These are phyloP conservation scores for Termitomyces sp. DNA, from an alignment of 1,284 basidiomycete species.

Conservation along the genomic window DNA sequence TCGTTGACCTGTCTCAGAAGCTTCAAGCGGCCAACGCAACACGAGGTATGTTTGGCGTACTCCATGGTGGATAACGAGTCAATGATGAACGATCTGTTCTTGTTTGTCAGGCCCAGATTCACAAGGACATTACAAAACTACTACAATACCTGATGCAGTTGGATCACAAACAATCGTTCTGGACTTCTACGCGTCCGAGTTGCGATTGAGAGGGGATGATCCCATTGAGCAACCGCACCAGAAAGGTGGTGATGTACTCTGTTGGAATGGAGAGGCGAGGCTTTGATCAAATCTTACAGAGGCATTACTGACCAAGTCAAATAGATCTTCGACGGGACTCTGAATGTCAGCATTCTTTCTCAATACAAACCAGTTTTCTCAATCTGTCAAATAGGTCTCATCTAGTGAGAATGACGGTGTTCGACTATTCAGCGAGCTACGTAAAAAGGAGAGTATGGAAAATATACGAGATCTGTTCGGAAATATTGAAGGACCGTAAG, in stretches of 20 bases:
- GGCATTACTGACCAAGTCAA: neutral
- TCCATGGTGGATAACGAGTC: neutral
- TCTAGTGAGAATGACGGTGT: constrained; percentile 74
- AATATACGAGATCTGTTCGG: constrained; percentile 51
- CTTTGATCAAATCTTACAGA: neutral
- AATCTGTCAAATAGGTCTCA: constrained; percentile 35
- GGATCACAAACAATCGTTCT: constrained; percentile 23
- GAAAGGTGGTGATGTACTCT: constrained; percentile 57
- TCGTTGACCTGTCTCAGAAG: constrained; percentile 27
- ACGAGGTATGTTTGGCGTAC: constrained; percentile 38
- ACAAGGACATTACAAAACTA: constrained; percentile 31
- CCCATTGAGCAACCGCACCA: constrained; percentile 73
- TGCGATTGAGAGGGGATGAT: constrained; percentile 66
- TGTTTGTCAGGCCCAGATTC: constrained; percentile 55
- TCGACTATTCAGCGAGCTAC: constrained; percentile 56
- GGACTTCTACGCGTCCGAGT: constrained; percentile 72
- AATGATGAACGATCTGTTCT: neutral
- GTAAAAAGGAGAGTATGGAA: constrained; percentile 32
- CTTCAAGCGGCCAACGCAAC: constrained; percentile 42
- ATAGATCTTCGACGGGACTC: constrained; percentile 69
- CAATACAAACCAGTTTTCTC: neutral
- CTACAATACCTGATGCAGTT: neutral
- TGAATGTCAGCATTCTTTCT: constrained; percentile 43
- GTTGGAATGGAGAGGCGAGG: constrained; percentile 87
- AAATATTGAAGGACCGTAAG: constrained; percentile 84